Conservation (phyloP, 345 rosid species). For the Punica granatum region DNA sequence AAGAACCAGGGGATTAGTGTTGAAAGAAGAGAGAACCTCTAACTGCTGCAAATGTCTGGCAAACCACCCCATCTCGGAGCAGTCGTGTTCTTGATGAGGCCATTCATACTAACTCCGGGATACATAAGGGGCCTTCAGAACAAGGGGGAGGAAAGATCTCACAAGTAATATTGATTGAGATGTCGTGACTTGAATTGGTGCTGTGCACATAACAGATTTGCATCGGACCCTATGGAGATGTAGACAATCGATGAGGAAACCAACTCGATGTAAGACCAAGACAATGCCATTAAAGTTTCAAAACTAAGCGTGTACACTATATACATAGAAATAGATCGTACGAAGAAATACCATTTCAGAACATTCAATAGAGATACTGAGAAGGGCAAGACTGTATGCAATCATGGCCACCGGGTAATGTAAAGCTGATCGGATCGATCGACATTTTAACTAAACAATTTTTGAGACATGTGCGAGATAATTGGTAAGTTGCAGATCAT, state of each 20-base stretch:
- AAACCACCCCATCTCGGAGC: constrained; percentile 74
- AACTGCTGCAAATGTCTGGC: constrained; percentile 55
- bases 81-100: constrained; percentile 48
- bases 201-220: constrained; percentile 77
- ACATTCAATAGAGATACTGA: too few species aligned
- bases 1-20: constrained; percentile 1
- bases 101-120: constrained; percentile 68
- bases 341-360: too few species aligned
- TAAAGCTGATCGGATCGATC: too few species aligned
- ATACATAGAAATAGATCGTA: too few species aligned
- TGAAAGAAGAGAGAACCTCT: constrained; percentile 43
- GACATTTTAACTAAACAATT: too few species aligned
- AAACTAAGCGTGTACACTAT: too few species aligned
- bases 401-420: too few species aligned
- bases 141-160: constrained; percentile 70
- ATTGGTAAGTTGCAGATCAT: too few species aligned
- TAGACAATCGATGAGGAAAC: neutral
- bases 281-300: too few species aligned
- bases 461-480: too few species aligned
- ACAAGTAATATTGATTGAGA: constrained; percentile 79
- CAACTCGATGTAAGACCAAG: neutral
- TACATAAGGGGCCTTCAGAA: constrained; percentile 64
- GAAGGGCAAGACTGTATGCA: too few species aligned
- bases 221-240: constrained; percentile 59
- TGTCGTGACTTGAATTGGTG: constrained; percentile 85